Percentiles rank a stretch among this genome's conserved stretches.
Evolutionary conservation across 1,139 yeast species (phyloP).

Genomic region (Yamadazyma atlantica): DNA sequence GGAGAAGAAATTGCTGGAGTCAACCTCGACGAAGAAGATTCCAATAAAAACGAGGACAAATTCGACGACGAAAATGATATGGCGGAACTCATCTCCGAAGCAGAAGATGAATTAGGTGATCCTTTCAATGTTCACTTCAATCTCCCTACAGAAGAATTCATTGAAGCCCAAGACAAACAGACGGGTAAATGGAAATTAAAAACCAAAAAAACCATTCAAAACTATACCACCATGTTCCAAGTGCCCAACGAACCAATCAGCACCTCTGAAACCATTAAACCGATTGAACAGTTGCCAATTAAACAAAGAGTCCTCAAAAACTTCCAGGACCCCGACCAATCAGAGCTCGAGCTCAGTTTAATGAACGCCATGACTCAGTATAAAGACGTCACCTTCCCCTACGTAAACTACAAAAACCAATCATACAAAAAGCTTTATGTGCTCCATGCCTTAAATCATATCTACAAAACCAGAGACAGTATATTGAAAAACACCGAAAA

Average conservation of each 20-base stretch:
- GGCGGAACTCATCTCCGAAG: constrained; percentile 30
- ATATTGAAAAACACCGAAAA: constrained; percentile 72
- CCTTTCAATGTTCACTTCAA: constrained; percentile 81
- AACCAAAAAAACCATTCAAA: constrained; percentile 16
- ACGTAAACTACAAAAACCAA: constrained; percentile 35
- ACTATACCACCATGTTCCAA: constrained; percentile 28
- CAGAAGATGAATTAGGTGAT: constrained; percentile 41
- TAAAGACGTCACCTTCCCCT: constrained; percentile 69
- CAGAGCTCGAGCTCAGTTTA: constrained; percentile 25
- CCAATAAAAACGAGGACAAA: constrained; percentile 31
- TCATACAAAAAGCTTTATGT: constrained; percentile 64
- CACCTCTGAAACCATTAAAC: constrained; percentile 9
- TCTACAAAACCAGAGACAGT: constrained; percentile 81
- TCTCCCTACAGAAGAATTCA: constrained; percentile 41
- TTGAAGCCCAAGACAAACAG: constrained; percentile 32
- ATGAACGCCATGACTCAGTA: constrained; percentile 69
- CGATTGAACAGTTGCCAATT: constrained; percentile 17
- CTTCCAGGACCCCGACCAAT: constrained; percentile 18
- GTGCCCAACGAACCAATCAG: constrained; percentile 23
- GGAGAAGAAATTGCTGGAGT: constrained; percentile 27
- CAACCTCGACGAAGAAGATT: constrained; percentile 30
- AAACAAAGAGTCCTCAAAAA: constrained; percentile 35
- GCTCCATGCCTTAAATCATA: constrained; percentile 77
- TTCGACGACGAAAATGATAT: constrained; percentile 25
- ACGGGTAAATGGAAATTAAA: constrained; percentile 29